Evolutionary conservation across 73 alveolate genomes (phyloP).

Genomic region (Durusdinium trenchii): DNA sequence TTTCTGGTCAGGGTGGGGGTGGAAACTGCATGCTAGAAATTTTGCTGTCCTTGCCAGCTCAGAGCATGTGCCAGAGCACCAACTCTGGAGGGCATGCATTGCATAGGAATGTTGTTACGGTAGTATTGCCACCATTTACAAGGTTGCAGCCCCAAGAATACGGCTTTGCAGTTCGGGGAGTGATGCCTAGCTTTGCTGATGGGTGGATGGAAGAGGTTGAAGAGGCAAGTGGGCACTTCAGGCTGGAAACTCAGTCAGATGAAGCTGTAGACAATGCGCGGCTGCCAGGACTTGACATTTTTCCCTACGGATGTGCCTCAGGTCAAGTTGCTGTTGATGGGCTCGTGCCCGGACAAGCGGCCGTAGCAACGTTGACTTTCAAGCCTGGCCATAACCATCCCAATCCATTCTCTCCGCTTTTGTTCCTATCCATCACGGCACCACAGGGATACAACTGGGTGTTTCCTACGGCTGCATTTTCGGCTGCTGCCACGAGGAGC

Average conservation of each 20-base stretch:
- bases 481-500: background rate
- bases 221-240: background rate
- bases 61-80: constrained; percentile 46
- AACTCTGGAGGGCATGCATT: background rate
- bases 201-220: constrained; percentile 35
- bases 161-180: constrained; percentile 14
- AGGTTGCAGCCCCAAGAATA: constrained; percentile 16
- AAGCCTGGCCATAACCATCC: background rate
- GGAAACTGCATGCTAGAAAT: background rate
- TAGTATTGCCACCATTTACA: constrained; percentile 40
- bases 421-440: background rate
- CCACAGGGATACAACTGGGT: constrained; percentile 41
- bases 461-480: background rate
- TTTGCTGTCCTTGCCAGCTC: constrained; percentile 26
- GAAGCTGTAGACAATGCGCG: background rate
- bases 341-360: background rate
- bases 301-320: background rate
- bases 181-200: constrained; percentile 17
- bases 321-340: background rate
- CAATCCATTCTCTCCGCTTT: background rate
- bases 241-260: constrained; percentile 57
- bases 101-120: background rate
- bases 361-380: background rate
- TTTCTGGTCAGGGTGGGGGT: background rate
- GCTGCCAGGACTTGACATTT: background rate